A percentile compares a stretch with the other conserved stretches of the same genome.
phyloP scores from a whole-genome alignment of 2,329 filamentous ascomycete species.

The Daldinia sp. region DNA sequence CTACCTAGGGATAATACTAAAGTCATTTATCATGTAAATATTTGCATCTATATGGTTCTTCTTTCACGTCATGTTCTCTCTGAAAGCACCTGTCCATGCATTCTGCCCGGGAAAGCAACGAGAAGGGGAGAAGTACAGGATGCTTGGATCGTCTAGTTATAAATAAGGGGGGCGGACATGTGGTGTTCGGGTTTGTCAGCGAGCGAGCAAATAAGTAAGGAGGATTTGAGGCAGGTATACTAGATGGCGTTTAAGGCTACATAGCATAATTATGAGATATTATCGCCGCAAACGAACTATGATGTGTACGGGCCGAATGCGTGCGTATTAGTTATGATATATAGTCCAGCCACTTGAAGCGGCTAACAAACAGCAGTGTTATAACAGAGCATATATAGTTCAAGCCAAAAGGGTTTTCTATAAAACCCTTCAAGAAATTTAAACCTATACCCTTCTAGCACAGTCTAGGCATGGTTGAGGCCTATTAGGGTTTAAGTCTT shows the following conservation, averaged over 20 bases:
- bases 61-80: background rate
- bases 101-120: conserved; percentile 4
- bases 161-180: background rate
- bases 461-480: background rate
- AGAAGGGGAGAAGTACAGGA: conserved; percentile 13
- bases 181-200: conserved; percentile 13
- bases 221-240: conserved; percentile 23
- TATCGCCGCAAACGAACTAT: conserved; percentile 6
- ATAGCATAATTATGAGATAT: conserved; percentile 34
- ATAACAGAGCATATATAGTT: background rate
- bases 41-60: conserved; percentile 1
- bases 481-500: background rate
- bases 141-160: conserved; percentile 11
- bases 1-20: background rate
- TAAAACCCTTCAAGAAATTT: background rate
- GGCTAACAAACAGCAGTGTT: background rate
- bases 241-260: conserved; percentile 37
- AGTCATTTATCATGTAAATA: conserved; percentile 5
- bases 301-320: background rate
- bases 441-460: background rate
- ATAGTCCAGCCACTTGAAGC: background rate
- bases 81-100: conserved; percentile 16
- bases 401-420: background rate
- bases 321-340: background rate
- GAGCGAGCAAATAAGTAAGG: conserved; percentile 18